Conservation (phyloP, 768 basidiomycete genomes). For the Trametes cingulata region DNA sequence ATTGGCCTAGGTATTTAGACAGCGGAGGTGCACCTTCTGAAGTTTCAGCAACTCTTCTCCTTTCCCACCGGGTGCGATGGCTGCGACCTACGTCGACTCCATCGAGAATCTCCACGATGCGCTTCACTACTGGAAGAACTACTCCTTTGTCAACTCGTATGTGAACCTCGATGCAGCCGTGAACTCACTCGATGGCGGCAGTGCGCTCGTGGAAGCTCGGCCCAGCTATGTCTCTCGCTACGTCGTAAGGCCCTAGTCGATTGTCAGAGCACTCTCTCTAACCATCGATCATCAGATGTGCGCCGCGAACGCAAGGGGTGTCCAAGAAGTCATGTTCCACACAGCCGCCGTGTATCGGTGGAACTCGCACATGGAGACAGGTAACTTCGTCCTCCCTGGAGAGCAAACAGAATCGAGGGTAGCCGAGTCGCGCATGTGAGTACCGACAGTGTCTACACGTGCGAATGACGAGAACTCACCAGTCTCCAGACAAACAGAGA, state of each 20-base stretch:
- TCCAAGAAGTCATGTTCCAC: background rate
- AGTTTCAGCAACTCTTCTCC: no score
- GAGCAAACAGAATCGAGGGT: background rate
- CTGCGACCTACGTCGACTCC: background rate
- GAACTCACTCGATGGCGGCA: background rate
- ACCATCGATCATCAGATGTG: background rate
- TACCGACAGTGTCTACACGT: background rate
- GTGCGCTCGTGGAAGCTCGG: background rate
- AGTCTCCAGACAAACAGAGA: background rate
- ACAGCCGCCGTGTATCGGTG: background rate
- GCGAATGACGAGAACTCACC: no score
- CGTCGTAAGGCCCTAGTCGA: background rate
- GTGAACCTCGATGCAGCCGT: background rate
- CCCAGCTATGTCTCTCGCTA: background rate
- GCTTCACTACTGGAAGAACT: background rate
- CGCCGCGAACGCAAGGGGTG: background rate
- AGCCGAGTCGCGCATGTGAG: background rate
- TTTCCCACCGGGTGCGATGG: no score
- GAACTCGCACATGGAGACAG: background rate
- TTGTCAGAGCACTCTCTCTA: background rate
- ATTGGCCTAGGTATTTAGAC: no score
- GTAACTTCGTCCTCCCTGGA: background rate
- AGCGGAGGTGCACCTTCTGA: no score
- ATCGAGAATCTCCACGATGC: background rate
- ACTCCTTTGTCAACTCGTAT: background rate